A percentile compares a stretch with the other conserved stretches of the same genome.
These are phyloP conservation scores for Cryomyces minteri DNA, from an alignment of 495 filamentous ascomycete genomes.

Conservation along the genomic window DNA sequence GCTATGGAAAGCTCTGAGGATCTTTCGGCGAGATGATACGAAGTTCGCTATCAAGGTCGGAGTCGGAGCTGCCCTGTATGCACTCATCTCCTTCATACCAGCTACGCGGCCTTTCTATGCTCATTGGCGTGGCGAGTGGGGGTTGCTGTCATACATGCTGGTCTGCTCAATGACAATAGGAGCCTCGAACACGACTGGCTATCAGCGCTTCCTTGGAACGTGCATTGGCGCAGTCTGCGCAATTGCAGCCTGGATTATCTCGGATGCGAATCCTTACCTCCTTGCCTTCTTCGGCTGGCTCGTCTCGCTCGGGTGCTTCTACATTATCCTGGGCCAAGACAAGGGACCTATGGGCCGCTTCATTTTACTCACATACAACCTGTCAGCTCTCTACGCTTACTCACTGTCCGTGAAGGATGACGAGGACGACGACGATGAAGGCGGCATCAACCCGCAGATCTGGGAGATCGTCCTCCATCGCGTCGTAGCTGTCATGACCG, in stretches of 20 bases:
- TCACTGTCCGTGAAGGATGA: constrained; percentile 61
- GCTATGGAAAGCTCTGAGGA: constrained; percentile 36
- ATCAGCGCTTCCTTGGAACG: constrained; percentile 74
- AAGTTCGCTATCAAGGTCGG: constrained; percentile 87
- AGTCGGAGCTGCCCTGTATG: constrained; percentile 69
- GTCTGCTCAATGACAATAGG: constrained; percentile 97
- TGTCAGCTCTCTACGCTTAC: constrained; percentile 91
- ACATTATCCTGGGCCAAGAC: constrained; percentile 66
- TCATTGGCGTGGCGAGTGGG: constrained; percentile 94
- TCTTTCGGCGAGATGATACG: constrained; percentile 47
- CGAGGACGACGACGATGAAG: constrained; percentile 61
- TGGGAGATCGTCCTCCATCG: constrained; percentile 80
- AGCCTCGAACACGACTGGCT: constrained; percentile 80
- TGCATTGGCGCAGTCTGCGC: constrained; percentile 62
- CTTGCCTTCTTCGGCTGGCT: constrained; percentile 66
- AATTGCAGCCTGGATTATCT: constrained; percentile 55
- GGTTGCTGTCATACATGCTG: constrained; percentile 89
- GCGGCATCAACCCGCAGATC: constrained; percentile 68
- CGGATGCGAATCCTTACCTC: constrained; percentile 48
- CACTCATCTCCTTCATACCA: constrained; percentile 67
- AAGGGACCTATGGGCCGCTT: constrained; percentile 87
- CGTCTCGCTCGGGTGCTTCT: constrained; percentile 67
- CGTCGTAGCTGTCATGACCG: constrained; percentile 69
- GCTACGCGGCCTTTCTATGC: constrained; percentile 60
- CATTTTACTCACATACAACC: constrained; percentile 71